These are phyloP conservation scores for Ophiostoma sp. DNA, from an alignment of 2,329 filamentous ascomycete species.

Conservation along the genomic window DNA sequence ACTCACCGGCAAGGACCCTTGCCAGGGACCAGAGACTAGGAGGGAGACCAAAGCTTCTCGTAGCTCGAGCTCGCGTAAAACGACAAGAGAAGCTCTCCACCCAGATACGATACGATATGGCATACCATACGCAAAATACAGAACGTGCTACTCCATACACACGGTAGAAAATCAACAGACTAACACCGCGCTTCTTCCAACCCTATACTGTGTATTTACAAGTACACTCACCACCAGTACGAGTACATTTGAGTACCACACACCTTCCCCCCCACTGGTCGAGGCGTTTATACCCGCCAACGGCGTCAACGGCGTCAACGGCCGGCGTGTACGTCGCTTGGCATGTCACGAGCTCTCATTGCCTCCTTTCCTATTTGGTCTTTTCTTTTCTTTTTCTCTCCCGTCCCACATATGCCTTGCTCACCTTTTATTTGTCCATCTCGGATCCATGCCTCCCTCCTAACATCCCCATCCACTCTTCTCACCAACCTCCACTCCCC, in stretches of 20 bases:
- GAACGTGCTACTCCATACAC: not conserved
- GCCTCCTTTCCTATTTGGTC: not conserved
- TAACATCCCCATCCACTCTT: not conserved
- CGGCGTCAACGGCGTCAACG: slow-evolving; percentile 1
- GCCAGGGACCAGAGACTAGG: not conserved
- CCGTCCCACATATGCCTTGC: not conserved
- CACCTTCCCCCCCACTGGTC: not conserved
- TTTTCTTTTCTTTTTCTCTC: not conserved
- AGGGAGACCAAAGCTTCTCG: not conserved
- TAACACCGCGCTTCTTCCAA: not conserved
- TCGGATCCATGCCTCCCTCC: not conserved
- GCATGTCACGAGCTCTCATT: not conserved
- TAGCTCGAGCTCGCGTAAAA: not conserved
- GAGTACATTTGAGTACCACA: not conserved
- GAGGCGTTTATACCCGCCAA: slow-evolving; percentile 9
- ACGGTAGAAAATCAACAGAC: not conserved
- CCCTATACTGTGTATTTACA: not conserved
- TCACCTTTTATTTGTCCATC: not conserved
- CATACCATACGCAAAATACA: not conserved
- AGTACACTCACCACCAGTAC: not conserved
- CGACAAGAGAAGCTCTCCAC: not conserved
- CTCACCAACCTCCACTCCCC: not conserved
- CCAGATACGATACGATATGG: not conserved
- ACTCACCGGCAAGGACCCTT: not conserved
- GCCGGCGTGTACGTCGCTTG: not conserved